These are phyloP conservation scores for Stachybotrys echinatus DNA, from an alignment of 2,329 filamentous ascomycete species.

Conservation along the genomic window DNA sequence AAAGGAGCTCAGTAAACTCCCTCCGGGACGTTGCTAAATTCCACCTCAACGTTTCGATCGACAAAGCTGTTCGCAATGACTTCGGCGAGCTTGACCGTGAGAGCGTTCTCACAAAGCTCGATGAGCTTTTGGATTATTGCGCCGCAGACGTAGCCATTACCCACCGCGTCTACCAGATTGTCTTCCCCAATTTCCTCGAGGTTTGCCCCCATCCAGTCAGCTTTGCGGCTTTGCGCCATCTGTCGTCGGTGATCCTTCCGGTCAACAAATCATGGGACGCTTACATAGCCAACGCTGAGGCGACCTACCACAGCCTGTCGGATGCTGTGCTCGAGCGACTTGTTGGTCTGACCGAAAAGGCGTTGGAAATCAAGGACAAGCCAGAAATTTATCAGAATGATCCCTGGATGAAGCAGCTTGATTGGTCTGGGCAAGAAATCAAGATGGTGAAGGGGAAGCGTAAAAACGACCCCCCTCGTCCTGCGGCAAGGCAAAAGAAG, in stretches of 20 bases:
- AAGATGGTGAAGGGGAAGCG: slow-evolving; percentile 89
- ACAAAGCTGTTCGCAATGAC: slow-evolving; percentile 81
- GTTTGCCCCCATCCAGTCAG: slow-evolving; percentile 96
- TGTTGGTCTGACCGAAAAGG: slow-evolving; percentile 67
- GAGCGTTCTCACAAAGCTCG: slow-evolving; percentile 65
- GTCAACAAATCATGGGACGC: slow-evolving; percentile 83
- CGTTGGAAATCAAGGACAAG: slow-evolving; percentile 67
- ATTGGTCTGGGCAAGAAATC: slow-evolving; percentile 92
- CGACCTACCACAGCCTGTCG: slow-evolving; percentile 72
- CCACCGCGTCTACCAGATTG: slow-evolving; percentile 87
- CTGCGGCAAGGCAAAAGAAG: slow-evolving; percentile 80
- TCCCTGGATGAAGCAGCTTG: slow-evolving; percentile 87
- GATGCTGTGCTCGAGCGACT: slow-evolving; percentile 75
- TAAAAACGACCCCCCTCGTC: slow-evolving; percentile 73
- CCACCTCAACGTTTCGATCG: slow-evolving; percentile 84
- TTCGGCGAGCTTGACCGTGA: slow-evolving; percentile 77
- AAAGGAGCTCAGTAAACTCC: slow-evolving; percentile 91
- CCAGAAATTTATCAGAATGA: slow-evolving; percentile 68
- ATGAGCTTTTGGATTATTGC: slow-evolving; percentile 87
- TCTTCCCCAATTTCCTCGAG: slow-evolving; percentile 83
- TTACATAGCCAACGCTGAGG: slow-evolving; percentile 80
- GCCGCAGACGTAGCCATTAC: slow-evolving; percentile 91
- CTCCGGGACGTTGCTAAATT: slow-evolving; percentile 94
- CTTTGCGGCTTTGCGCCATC: slow-evolving; percentile 86
- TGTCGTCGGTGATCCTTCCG: slow-evolving; percentile 90